Evolutionary conservation across 2,329 filamentous ascomycete genomes (phyloP).

Genomic region (Ophiostoma montium): DNA sequence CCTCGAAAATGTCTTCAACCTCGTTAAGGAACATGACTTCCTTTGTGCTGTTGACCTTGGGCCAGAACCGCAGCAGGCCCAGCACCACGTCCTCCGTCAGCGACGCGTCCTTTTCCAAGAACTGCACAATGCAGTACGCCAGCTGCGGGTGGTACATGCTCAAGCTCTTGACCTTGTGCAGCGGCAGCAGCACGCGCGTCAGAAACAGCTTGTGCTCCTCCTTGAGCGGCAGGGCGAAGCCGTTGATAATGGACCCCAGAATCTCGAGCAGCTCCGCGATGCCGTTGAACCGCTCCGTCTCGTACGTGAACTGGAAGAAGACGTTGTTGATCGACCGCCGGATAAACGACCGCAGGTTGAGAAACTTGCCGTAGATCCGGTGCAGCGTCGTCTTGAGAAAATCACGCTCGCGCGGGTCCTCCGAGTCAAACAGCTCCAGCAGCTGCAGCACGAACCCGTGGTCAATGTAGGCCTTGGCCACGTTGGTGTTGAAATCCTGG

Average conservation of each 20-base stretch:
- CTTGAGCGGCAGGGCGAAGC: slow-evolving; percentile 89
- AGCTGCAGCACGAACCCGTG: slow-evolving; percentile 94
- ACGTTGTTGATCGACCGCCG: slow-evolving; percentile 98
- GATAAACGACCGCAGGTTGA: slow-evolving; percentile 95
- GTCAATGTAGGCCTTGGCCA: slow-evolving; percentile 96
- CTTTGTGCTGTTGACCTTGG: slow-evolving; percentile 98
- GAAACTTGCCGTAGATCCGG: slow-evolving; percentile 96
- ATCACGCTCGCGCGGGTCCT: slow-evolving; percentile 90
- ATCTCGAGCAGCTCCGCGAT: slow-evolving; percentile 96
- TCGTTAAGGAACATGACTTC: slow-evolving; percentile 99
- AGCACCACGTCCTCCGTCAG: slow-evolving; percentile 96
- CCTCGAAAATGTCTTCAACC: slow-evolving; percentile 98
- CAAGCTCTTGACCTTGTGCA: slow-evolving; percentile 96
- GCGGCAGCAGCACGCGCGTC: slow-evolving; percentile 77
- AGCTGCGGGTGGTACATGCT: slow-evolving; percentile 99
- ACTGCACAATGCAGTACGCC: slow-evolving; percentile 97
- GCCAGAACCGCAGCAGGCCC: slow-evolving; percentile 91
- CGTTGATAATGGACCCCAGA: slow-evolving; percentile 96
- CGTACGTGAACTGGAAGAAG: slow-evolving; percentile 98
- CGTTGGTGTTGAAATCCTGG: slow-evolving; percentile 99
- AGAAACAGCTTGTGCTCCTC: slow-evolving; percentile 98
- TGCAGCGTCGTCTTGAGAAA: slow-evolving; percentile 97
- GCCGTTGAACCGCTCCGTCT: slow-evolving; percentile 96
- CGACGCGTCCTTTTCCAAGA: slow-evolving; percentile 92
- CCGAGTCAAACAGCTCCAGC: slow-evolving; percentile 95